Evolutionary conservation across 1,284 basidiomycete species (phyloP), one percentile per base, ranked within the genome.

Genomic region (Rhodotorula sp.): DNA sequence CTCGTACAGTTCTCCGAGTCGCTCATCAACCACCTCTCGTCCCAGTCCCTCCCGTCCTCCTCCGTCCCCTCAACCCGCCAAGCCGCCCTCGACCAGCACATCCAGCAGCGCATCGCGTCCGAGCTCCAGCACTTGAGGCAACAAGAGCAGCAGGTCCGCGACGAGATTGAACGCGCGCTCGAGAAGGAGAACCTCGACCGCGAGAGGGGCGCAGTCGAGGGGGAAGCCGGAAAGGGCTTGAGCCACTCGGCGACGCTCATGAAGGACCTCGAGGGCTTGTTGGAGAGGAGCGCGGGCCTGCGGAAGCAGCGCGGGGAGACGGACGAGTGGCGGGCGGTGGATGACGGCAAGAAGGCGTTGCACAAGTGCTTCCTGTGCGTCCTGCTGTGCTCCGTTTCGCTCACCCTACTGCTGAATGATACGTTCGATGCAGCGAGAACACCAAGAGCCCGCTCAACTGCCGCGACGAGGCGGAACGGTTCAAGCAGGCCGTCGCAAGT

Each of bases 101-200:
- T 78, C 64, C 75, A 77, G 49, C 62, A 68, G 48, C 72, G 73
- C 53, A 76, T 78, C 67, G 55, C 66, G 15, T 51, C 61, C 39
- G 77, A 78, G 62, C 67, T 78, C 47, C 19, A 52, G 9, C 69
- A 72, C 19, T 65, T 78, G 32, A 70, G 69, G 29, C 55, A 62
- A 30, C 74, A 78, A 36, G 77, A 78, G 60, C 66, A 66, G 7
- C 62, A 70, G 49, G 67, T 78, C 6, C 68, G 74, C 34, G 59
- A 74, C 39, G 71, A 77, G 68, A 77, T 78, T 27, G 75, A 72
- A 39, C 61, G 70, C 29, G 77, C 76, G 8, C 68, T 78, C 48
- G 77, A 78, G 64, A 71, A 74, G 65, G 77, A 78, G 70, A 78
- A 78, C 71, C 66, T 78, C 54, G 75, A 77, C 51, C 63, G 70